phyloP scores from a whole-genome alignment of 495 filamentous ascomycete species.

The Astrothelium subdiscretum region DNA sequence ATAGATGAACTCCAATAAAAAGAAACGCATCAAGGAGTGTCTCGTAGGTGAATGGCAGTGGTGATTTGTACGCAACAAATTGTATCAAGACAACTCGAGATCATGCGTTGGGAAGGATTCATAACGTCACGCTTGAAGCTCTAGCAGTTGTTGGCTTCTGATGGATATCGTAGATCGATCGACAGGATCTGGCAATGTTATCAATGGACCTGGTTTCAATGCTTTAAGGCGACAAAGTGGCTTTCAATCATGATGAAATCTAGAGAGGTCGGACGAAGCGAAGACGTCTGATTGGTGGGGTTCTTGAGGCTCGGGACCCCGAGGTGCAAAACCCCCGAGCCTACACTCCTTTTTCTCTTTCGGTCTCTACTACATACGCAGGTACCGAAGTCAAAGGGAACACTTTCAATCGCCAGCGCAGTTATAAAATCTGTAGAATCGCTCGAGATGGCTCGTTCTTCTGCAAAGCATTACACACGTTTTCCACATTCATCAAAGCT shows the following conservation, averaged over 20 bases:
- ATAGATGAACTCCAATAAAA: too few species aligned
- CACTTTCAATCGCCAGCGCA: background rate
- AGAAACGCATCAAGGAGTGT: too few species aligned
- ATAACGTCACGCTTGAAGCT: background rate
- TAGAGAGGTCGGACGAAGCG: background rate
- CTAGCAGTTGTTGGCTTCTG: background rate
- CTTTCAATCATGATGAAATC: background rate
- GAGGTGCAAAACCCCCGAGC: background rate
- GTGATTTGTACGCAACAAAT: background rate
- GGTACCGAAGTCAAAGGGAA: background rate
- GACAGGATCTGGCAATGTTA: background rate
- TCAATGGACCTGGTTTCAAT: background rate
- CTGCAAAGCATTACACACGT: background rate
- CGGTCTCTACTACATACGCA: background rate
- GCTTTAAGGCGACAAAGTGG: background rate
- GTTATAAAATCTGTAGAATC: background rate
- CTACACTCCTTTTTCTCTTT: background rate
- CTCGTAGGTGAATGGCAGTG: background rate
- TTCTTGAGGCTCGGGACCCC: background rate
- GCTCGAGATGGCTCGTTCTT: background rate
- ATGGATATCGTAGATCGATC: background rate
- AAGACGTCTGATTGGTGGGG: background rate
- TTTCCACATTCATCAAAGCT: background rate
- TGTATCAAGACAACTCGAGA: background rate
- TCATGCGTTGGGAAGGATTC: background rate